A percentile compares a stretch with the other conserved stretches of the same genome.
phyloP scores from a whole-genome alignment of 306 rosid genomes.

The Gastrolobium villosum region DNA sequence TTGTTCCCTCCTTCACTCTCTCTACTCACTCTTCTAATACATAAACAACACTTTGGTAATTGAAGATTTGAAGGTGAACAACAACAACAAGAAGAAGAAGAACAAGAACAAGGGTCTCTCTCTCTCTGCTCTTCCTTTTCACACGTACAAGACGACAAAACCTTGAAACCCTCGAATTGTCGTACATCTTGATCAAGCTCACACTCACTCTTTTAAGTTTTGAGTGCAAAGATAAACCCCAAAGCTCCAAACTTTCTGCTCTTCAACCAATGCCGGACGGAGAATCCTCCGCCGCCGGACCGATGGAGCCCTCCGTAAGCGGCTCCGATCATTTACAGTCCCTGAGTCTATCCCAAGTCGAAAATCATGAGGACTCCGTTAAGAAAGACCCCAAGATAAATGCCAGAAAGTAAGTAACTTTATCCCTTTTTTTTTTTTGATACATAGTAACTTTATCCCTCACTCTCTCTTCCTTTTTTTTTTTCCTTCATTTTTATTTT shows the following conservation, averaged over 20 bases:
- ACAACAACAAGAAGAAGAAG: not conserved
- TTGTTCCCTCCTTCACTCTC: not conserved
- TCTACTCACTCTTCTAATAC: not conserved
- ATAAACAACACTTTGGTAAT: not conserved
- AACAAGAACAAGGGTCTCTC: not conserved
- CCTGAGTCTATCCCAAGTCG: conserved; percentile 27
- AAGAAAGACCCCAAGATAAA: conserved; percentile 71
- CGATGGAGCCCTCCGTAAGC: conserved; percentile 23
- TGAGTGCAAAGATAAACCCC: not conserved
- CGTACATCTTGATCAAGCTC: not conserved
- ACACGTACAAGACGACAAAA: not conserved
- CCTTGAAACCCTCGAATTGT: not conserved
- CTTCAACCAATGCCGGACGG: conserved; percentile 52
- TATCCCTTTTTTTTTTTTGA: no score
- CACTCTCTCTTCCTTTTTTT: not conserved
- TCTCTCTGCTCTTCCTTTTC: not conserved
- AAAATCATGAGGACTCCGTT: conserved; percentile 43
- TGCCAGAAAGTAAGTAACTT: conserved; percentile 71
- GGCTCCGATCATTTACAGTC: conserved; percentile 14
- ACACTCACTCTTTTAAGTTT: not conserved
- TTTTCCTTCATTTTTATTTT: conserved; percentile 20
- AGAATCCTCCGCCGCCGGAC: conserved; percentile 40
- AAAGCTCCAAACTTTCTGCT: not conserved
- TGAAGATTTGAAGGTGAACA: no score
- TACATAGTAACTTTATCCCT: no score